phyloP scores from a whole-genome alignment of 148 eudicot genomes.

The Pouteria glomerata region DNA sequence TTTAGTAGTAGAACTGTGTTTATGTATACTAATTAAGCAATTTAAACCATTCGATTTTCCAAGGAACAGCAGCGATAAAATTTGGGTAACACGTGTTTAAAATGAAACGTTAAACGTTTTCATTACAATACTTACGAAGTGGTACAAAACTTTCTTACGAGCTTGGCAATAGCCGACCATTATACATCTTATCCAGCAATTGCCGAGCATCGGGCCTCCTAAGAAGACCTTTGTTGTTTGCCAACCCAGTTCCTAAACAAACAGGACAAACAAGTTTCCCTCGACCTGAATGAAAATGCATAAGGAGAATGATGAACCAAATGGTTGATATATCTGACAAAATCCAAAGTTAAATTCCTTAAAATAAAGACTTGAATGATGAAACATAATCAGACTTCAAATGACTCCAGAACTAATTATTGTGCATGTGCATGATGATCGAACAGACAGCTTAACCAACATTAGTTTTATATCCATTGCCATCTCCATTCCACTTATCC shows the following conservation, averaged over 20 bases:
- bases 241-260: conserved; percentile 92
- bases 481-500: no score
- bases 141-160: conserved; percentile 51
- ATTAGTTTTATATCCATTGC: no score
- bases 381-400: no score
- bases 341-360: no score
- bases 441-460: no score
- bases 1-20: not conserved
- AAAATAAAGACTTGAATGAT: no score
- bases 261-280: conserved; percentile 98
- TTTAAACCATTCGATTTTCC: no score
- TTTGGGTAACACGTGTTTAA: not conserved
- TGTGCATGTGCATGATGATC: no score
- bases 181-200: conserved; percentile 95
- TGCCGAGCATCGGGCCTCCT: conserved; percentile 80
- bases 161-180: conserved; percentile 74
- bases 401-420: no score
- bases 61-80: no score
- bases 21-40: not conserved
- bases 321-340: no score
- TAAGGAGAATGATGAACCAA: not conserved
- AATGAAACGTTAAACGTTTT: not conserved
- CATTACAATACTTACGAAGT: not conserved
- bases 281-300: conserved; percentile 51
- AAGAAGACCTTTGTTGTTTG: conserved; percentile 95